Base-by-base conservation (phyloP, 1,284 basidiomycete species). In the Tremellales sp. region DNA sequence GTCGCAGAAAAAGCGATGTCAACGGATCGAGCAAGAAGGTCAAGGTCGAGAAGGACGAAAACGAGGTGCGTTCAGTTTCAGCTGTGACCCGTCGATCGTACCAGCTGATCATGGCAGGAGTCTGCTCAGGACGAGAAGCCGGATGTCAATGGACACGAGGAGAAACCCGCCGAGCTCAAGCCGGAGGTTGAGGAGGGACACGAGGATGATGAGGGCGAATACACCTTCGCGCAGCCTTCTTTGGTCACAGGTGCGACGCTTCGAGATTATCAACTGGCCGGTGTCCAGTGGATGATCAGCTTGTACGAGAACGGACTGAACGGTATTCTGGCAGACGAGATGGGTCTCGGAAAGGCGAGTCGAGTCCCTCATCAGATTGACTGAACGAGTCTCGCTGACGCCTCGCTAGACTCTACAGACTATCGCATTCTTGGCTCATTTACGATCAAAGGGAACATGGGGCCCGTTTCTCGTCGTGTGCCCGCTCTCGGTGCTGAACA, bases 281-380 rank as follows among this genome's bases (percentile, higher is more conserved):
- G 94, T 4, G 82, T 97, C 13, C 88, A 94, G 57, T 98, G 94
- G 94, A 90, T 98, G 85, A 85, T 88, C 4, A 85, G 84, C 27
- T 76, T 98, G 10, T 90, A 92, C 72, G 84, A 90, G 73, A 96
- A 94, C 61, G 92, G 94, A 2, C 84, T 97, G 45, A 93, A 91
- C 33, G 93, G 94, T 2, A 97, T 97, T 51, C 73, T 97, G 26
- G 89, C 75, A 3, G 75, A 76, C 46, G 75, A 97, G 69, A 97
- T 97, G 92, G 92, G 92, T 29, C 77, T 96, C 0, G 91, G 89
- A 49, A 90, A 89, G 80, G 86, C 76, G 43, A 54, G 62, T 43
- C 46, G 6, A 22, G 11, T 4, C 45, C 3, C 44, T 51, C 35
- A 19, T 25, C 41, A 40, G n/a, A n/a, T n/a, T n/a, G 23, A 12